Evolutionary conservation across 2,329 filamentous ascomycete genomes (phyloP).

Genomic region (Hypoxylon sp.): DNA sequence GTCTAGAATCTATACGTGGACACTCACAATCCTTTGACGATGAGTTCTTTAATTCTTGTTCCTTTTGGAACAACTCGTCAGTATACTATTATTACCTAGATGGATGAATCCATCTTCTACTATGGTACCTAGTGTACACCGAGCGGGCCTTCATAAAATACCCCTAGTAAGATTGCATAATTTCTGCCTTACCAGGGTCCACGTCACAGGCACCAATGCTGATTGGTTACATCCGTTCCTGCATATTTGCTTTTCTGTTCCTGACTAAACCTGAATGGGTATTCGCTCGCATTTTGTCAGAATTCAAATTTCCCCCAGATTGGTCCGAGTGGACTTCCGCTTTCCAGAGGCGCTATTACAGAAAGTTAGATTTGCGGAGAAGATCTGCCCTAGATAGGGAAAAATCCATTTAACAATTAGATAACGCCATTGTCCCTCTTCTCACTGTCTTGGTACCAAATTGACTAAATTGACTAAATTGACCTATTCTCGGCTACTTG

Average conservation of each 20-base stretch:
- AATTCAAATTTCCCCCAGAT: slow-evolving; percentile 42
- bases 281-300: slow-evolving; percentile 18
- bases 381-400: slow-evolving; percentile 37
- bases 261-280: slow-evolving; percentile 43
- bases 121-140: background rate
- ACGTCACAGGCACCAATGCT: slow-evolving; percentile 15
- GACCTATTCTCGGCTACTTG: slow-evolving; percentile 10
- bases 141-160: slow-evolving; percentile 36
- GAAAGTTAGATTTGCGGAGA: slow-evolving; percentile 38
- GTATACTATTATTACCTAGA: slow-evolving; percentile 12
- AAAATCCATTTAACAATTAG: slow-evolving; percentile 31
- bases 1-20: background rate
- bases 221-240: slow-evolving; percentile 42
- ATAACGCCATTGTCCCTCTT: slow-evolving; percentile 24
- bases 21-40: slow-evolving; percentile 23
- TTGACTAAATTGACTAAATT: background rate
- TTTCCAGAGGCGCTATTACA: slow-evolving; percentile 17
- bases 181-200: slow-evolving; percentile 38
- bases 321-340: slow-evolving; percentile 41
- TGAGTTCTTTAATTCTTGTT: slow-evolving; percentile 17
- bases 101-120: slow-evolving; percentile 1
- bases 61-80: background rate
- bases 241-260: slow-evolving; percentile 40
- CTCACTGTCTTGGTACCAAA: background rate
- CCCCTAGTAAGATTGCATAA: slow-evolving; percentile 43